Conservation (phyloP, 345 rosid species). For the Citrus cavaleriei region DNA sequence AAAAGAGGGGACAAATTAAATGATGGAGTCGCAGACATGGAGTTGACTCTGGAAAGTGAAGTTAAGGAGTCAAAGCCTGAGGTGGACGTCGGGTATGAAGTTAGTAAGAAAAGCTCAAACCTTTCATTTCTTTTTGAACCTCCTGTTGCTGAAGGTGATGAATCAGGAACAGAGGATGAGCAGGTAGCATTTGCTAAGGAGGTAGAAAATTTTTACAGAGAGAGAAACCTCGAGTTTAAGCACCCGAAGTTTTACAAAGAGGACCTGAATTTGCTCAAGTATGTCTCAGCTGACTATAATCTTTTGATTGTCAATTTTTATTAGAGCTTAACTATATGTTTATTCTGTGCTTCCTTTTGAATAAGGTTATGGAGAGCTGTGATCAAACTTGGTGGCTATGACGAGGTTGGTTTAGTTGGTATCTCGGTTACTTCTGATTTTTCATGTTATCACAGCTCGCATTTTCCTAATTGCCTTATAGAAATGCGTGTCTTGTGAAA, state of each 20-base stretch:
- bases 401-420: conserved; percentile 41
- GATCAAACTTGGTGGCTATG: conserved; percentile 65
- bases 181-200: conserved; percentile 50
- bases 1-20: conserved; percentile 19
- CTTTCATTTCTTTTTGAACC: conserved; percentile 36
- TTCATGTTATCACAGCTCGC: not conserved
- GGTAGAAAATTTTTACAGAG: conserved; percentile 51
- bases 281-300: not conserved
- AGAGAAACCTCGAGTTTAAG: conserved; percentile 48
- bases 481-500: not conserved
- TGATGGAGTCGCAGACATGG: conserved; percentile 4
- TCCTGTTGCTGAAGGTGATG: conserved; percentile 35
- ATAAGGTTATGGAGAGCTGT: conserved; percentile 64
- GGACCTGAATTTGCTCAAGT: conserved; percentile 62
- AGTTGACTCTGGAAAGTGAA: conserved; percentile 10
- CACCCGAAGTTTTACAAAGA: conserved; percentile 70
- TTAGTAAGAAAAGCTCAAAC: conserved; percentile 12
- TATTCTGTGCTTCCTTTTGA: not conserved
- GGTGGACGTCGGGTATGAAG: conserved; percentile 15
- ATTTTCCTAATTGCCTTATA: not conserved
- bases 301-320: not conserved
- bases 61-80: conserved; percentile 17
- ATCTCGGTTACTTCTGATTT: not conserved
- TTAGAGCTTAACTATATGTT: not conserved
- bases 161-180: conserved; percentile 60